phyloP scores from a whole-genome alignment of 2,329 filamentous ascomycete species.

The Claviceps arundinis region DNA sequence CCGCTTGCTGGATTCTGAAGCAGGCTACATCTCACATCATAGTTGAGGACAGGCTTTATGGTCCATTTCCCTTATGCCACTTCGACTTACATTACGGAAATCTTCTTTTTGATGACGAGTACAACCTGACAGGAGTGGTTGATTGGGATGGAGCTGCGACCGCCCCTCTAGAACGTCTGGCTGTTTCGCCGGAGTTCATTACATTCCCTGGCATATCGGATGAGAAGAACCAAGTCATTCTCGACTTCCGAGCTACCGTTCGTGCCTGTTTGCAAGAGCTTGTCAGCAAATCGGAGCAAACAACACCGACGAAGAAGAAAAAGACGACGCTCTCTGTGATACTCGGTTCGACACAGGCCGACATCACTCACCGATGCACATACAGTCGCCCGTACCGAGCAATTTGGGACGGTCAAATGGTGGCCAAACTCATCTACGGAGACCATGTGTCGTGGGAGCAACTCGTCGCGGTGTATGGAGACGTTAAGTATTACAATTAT shows the following conservation, averaged over 20 bases:
- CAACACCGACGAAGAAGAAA: not conserved
- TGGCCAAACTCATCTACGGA: conserved; percentile 3
- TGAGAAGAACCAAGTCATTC: conserved; percentile 2
- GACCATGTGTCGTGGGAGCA: conserved; percentile 2
- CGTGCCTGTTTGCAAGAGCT: conserved; percentile 4
- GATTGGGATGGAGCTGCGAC: conserved; percentile 3
- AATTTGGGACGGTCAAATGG: conserved; percentile 3
- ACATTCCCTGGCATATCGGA: conserved; percentile 4
- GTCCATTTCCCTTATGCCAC: conserved; percentile 5
- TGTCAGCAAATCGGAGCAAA: not conserved
- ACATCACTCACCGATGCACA: conserved; percentile 5
- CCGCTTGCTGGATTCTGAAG: conserved; percentile 5
- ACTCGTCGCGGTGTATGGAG: conserved; percentile 3
- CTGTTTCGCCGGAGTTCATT: conserved; percentile 6
- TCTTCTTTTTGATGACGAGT: conserved; percentile 6
- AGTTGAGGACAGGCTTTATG: conserved; percentile 4
- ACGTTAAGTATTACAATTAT: not conserved
- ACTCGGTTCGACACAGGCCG: conserved; percentile 4
- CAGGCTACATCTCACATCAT: conserved; percentile 4
- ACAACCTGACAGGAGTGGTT: conserved; percentile 3
- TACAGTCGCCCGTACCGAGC: conserved; percentile 5
- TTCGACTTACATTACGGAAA: conserved; percentile 6
- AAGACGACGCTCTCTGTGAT: conserved; percentile 5
- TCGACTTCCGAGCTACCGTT: conserved; percentile 1
- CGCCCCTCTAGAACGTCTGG: conserved; percentile 4